phyloP scores from a whole-genome alignment of 208 protist species.

The Balamuthia mandrillaris region DNA sequence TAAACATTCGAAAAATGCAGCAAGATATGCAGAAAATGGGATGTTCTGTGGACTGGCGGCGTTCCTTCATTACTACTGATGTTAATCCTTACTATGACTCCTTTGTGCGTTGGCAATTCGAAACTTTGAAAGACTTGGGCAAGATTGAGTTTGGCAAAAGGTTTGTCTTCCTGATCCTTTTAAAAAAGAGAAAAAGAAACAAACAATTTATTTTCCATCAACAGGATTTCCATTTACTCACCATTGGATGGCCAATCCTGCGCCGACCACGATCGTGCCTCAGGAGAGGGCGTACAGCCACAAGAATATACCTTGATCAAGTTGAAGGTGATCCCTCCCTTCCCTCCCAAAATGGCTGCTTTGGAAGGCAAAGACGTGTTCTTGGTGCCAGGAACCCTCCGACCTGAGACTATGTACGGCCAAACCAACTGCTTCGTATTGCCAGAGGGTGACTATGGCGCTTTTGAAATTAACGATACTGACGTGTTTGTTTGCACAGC shows the following conservation, averaged over 20 bases:
- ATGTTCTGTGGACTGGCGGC: conserved; percentile 94
- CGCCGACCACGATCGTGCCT: conserved; percentile 97
- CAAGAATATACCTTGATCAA: conserved; percentile 98
- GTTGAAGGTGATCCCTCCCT: conserved; percentile 73
- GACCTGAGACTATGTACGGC: conserved; percentile 98
- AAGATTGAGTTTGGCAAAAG: conserved; percentile 95
- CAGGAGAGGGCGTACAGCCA: conserved; percentile 92
- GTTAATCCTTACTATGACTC: conserved; percentile 98
- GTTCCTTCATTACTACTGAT: conserved; percentile 99
- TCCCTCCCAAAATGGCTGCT: conserved; percentile 61
- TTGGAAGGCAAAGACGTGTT: conserved; percentile 79
- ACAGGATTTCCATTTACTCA: conserved; percentile 91
- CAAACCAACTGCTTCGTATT: conserved; percentile 99
- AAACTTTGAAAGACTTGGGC: conserved; percentile 78
- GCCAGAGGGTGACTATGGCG: conserved; percentile 92
- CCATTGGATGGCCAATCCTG: conserved; percentile 97
- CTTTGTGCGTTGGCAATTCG: conserved; percentile 98
- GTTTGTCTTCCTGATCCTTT: conserved; percentile 52
- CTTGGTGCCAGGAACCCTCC: conserved; percentile 95
- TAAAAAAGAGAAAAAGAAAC: neutral
- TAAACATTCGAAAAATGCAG: conserved; percentile 54
- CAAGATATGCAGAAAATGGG: conserved; percentile 91
- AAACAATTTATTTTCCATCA: neutral
- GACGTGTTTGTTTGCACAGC: conserved; percentile 92
- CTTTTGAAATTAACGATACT: conserved; percentile 82